A percentile compares a stretch with the other conserved stretches of the same genome.
Evolutionary conservation across 169 alveolate species (phyloP).

Genomic region (Plasmodium malariae): DNA sequence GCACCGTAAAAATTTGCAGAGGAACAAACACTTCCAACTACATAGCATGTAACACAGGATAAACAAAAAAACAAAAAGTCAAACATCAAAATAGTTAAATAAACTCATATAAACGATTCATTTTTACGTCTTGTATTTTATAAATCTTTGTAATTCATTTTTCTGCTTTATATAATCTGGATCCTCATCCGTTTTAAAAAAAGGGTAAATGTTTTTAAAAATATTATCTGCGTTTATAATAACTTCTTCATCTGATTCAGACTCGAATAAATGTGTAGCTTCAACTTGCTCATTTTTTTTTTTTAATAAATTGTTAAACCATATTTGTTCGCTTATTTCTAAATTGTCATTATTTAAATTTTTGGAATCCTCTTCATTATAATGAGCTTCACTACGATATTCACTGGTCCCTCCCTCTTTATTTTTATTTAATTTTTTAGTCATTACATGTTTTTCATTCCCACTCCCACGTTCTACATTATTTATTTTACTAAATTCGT

Average conservation of each 20-base stretch:
- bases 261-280: background rate
- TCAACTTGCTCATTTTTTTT: constrained; percentile 14
- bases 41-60: too few relatives aligned
- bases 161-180: constrained; percentile 21
- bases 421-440: constrained; percentile 2
- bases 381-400: background rate
- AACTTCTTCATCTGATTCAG: constrained; percentile 42
- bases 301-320: constrained; percentile 41
- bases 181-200: constrained; percentile 70
- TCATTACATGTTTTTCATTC: background rate
- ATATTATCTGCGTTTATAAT: constrained; percentile 46
- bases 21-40: too few relatives aligned
- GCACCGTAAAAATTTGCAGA: too few relatives aligned
- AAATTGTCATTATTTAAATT: constrained; percentile 1
- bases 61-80: background rate
- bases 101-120: background rate
- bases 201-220: constrained; percentile 69
- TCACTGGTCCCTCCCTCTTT: background rate
- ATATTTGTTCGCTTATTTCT: constrained; percentile 26
- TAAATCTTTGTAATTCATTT: constrained; percentile 28
- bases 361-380: background rate
- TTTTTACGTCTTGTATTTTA: background rate
- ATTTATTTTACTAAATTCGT: constrained; percentile 1
- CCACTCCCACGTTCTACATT: too few relatives aligned
- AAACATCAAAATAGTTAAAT: too few relatives aligned